These are phyloP conservation scores for Lactifluus pinguis DNA, from an alignment of 768 basidiomycete genomes.

Conservation along the genomic window DNA sequence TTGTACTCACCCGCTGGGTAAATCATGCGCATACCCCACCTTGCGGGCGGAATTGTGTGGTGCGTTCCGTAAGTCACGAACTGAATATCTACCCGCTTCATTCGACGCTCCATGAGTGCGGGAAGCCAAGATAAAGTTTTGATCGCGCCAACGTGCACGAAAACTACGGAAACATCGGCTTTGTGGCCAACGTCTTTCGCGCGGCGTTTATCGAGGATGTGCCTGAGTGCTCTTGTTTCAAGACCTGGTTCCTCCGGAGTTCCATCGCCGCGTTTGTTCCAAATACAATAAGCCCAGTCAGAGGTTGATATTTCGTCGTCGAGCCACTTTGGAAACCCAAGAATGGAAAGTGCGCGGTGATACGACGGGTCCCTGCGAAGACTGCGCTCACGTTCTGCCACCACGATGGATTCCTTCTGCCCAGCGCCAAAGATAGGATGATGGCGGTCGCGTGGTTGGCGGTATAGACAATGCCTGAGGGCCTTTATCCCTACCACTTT, in stretches of 20 bases:
- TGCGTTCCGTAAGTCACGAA: constrained; percentile 68
- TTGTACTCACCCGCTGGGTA: constrained; percentile 51
- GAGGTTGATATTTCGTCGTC: constrained; percentile 7
- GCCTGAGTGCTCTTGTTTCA: constrained; percentile 5
- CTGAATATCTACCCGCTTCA: constrained; percentile 37
- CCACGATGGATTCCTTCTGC: not conserved
- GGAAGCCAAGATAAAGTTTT: constrained; percentile 40
- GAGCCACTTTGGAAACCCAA: constrained; percentile 12
- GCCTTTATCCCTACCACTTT: constrained; percentile 30
- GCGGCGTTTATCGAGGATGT: constrained; percentile 9
- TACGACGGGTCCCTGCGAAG: constrained; percentile 5
- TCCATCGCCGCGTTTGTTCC: constrained; percentile 16
- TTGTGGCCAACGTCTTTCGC: constrained; percentile 6
- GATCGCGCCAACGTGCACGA: constrained; percentile 56
- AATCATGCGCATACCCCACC: constrained; percentile 59
- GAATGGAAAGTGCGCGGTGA: constrained; percentile 15
- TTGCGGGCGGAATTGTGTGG: constrained; percentile 36
- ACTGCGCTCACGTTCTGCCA: not conserved
- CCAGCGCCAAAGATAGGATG: not conserved
- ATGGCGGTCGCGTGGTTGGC: constrained; percentile 4
- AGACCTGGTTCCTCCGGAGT: not conserved
- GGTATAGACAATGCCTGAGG: constrained; percentile 10
- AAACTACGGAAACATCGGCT: constrained; percentile 43
- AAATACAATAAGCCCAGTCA: constrained; percentile 8
- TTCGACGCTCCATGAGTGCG: constrained; percentile 38